Conservation (phyloP, 2,329 filamentous ascomycete genomes). For the Cladorrhinum sp. region DNA sequence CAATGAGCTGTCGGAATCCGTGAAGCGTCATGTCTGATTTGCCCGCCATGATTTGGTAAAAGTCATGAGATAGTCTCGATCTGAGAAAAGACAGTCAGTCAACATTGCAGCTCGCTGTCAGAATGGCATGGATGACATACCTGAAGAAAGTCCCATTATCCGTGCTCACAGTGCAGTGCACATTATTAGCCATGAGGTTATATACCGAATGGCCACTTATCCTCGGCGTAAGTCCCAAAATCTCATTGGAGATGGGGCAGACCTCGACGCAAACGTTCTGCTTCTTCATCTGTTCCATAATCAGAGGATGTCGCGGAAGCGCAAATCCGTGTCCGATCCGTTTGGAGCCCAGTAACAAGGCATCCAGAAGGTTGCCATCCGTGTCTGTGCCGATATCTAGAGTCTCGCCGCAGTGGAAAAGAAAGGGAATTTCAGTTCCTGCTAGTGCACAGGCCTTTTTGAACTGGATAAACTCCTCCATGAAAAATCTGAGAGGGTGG, state of each 20-base stretch:
- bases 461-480: slow-evolving; percentile 56
- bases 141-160: slow-evolving; percentile 73
- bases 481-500: slow-evolving; percentile 54
- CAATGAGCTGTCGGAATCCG: slow-evolving; percentile 66
- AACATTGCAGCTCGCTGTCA: neutral
- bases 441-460: slow-evolving; percentile 46
- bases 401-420: slow-evolving; percentile 76
- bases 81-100: slow-evolving; percentile 36
- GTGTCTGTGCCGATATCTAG: slow-evolving; percentile 61
- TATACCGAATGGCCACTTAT: slow-evolving; percentile 66
- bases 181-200: slow-evolving; percentile 64
- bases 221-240: slow-evolving; percentile 65
- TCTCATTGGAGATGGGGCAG: slow-evolving; percentile 75
- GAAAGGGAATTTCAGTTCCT: slow-evolving; percentile 61
- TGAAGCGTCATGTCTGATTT: slow-evolving; percentile 63
- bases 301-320: slow-evolving; percentile 60
- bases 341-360: slow-evolving; percentile 61
- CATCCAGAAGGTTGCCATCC: slow-evolving; percentile 68
- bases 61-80: slow-evolving; percentile 70
- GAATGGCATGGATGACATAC: slow-evolving; percentile 36
- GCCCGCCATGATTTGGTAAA: slow-evolving; percentile 73
- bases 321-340: slow-evolving; percentile 74
- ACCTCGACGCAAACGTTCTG: slow-evolving; percentile 68
- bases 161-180: slow-evolving; percentile 71
- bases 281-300: slow-evolving; percentile 64